These are phyloP conservation scores for Lecanicillium sp. DNA, from an alignment of 2,329 filamentous ascomycete species.

Conservation along the genomic window DNA sequence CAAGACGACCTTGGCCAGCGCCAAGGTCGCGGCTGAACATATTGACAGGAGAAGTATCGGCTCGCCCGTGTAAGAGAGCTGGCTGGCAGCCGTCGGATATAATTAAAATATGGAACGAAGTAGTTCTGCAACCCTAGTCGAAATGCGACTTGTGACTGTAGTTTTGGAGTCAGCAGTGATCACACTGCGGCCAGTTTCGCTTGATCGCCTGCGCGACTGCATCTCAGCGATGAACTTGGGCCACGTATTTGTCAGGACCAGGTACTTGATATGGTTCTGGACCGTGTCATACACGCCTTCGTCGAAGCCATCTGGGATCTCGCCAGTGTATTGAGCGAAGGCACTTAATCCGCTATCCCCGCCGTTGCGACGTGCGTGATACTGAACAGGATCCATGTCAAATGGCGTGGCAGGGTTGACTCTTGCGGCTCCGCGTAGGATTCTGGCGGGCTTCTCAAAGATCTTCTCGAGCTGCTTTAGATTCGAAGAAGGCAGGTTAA, in stretches of 20 bases:
- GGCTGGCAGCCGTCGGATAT: no score
- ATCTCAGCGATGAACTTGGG: slow-evolving; percentile 18
- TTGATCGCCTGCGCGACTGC: slow-evolving; percentile 7
- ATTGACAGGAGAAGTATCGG: no score
- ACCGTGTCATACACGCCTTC: slow-evolving; percentile 11
- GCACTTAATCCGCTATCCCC: neutral
- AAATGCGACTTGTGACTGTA: slow-evolving; percentile 5
- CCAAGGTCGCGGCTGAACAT: no score
- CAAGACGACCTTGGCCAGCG: no score
- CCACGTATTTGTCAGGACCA: slow-evolving; percentile 22
- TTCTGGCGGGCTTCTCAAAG: slow-evolving; percentile 33
- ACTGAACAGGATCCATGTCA: slow-evolving; percentile 6
- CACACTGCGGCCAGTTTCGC: slow-evolving; percentile 6
- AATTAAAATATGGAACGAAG: slow-evolving; percentile 5
- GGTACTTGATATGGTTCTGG: slow-evolving; percentile 16
- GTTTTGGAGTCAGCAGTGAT: slow-evolving; percentile 6
- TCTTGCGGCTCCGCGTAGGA: slow-evolving; percentile 17
- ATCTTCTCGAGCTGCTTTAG: slow-evolving; percentile 31
- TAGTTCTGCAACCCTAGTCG: slow-evolving; percentile 3
- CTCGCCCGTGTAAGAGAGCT: no score
- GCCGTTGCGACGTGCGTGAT: neutral
- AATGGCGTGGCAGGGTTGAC: slow-evolving; percentile 17
- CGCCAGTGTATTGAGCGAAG: slow-evolving; percentile 3
- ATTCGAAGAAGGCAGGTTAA: slow-evolving; percentile 40
- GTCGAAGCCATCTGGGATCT: slow-evolving; percentile 5